Evolutionary conservation across 306 rosid species (phyloP).

Genomic region (Fagus sylvatica): DNA sequence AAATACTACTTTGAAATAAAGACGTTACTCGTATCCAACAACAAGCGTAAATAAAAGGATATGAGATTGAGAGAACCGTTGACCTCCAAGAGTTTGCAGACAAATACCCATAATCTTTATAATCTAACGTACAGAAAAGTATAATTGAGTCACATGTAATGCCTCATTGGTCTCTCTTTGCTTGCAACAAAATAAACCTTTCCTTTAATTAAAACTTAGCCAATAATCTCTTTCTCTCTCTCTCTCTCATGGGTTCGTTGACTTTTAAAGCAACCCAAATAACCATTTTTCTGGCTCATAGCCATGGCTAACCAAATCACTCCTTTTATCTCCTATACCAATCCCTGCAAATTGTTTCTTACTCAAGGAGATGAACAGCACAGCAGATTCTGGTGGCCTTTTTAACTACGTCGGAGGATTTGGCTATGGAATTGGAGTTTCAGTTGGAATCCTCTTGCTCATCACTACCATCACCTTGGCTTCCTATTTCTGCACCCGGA

Average conservation of each 20-base stretch:
- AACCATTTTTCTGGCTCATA: slow-evolving; percentile 21
- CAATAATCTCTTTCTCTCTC: background rate
- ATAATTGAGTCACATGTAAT: slow-evolving; percentile 48
- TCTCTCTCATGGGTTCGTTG: slow-evolving; percentile 44
- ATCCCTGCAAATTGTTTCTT: background rate
- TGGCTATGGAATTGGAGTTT: slow-evolving; percentile 85
- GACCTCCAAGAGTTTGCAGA: slow-evolving; percentile 41
- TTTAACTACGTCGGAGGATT: slow-evolving; percentile 62
- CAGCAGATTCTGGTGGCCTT: slow-evolving; percentile 49
- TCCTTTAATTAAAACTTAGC: slow-evolving; percentile 45
- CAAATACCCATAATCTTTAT: slow-evolving; percentile 17
- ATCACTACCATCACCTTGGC: slow-evolving; percentile 85
- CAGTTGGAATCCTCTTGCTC: slow-evolving; percentile 77
- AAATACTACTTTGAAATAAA: slow-evolving; percentile 12
- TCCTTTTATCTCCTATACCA: slow-evolving; percentile 13
- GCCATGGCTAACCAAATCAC: slow-evolving; percentile 35
- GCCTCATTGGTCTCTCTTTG: slow-evolving; percentile 21
- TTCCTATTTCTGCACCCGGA: slow-evolving; percentile 73
- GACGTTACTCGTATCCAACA: slow-evolving; percentile 26
- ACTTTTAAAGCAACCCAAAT: slow-evolving; percentile 42
- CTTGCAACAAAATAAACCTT: slow-evolving; percentile 38
- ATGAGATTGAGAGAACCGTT: slow-evolving; percentile 28
- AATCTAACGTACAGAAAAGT: slow-evolving; percentile 31
- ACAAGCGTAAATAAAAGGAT: background rate
- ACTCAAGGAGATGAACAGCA: slow-evolving; percentile 41